Evolutionary conservation across 2,329 filamentous ascomycete genomes (phyloP), one percentile per base, ranked within the genome.

Genomic region (Aspergillus thermomutatus): DNA sequence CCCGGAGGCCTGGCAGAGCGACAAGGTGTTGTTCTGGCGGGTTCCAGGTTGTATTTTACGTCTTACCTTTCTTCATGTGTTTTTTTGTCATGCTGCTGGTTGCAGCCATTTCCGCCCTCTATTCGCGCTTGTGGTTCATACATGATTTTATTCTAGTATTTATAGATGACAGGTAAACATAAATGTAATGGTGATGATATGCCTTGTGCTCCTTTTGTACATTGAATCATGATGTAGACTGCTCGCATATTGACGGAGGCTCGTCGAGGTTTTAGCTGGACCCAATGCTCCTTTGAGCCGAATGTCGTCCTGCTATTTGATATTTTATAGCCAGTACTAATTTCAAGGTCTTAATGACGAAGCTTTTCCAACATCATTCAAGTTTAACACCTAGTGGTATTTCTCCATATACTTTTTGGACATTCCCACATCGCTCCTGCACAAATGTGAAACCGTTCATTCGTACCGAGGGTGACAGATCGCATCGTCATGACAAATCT

Each of bases 1-100:
- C 51, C 40, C 50, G 55, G 58, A 57, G 53, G 55, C 54, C 25
- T 19, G 28, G 26, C 50, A 23, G 47, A 52, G 41, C 23, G 40
- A 50, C 45, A 46, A 41, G 25, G 10, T 46, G 11, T 21, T 50
- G 37, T 45, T 47, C 49, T 50, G 46, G 37, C 49, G 23, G 52
- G 56, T 54, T 57, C 52, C 56, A 31, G 57, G 53, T 52, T 66
- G 61, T 66, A 66, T 66, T 65, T 49, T 64, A 62, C 49, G 52
- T 49, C 46, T 50, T 52, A 48, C 51, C 53, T 46, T 59, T 55
- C 28, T 31, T 37, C 43, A 17, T 46, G 21, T 46, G 43, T 52
- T 56, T 62, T 59, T 52, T 52, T 53, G 47, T 49, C 28, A 49
- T 53, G 26, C 59, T 63, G 60, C 60, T 47, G 59, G 56, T 54